Percentiles rank a stretch among this genome's conserved stretches.
Evolutionary conservation across 805 yeast species (phyloP).

Genomic region (Suhomyces kilbournensis): DNA sequence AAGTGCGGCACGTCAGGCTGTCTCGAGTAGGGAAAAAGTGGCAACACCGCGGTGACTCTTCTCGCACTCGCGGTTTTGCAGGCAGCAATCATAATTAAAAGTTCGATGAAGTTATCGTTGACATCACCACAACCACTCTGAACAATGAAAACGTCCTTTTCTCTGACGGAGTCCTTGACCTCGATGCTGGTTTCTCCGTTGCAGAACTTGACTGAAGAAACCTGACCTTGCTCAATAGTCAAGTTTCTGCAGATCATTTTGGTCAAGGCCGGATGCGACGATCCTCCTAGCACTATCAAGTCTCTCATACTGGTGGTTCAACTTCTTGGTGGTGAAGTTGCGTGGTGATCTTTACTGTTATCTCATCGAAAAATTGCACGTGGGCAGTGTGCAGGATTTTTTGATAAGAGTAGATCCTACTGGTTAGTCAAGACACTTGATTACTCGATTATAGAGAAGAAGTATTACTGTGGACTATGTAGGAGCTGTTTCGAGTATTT

Average conservation of each 20-base stretch:
- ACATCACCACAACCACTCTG: slow-evolving; percentile 88
- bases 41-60: slow-evolving; percentile 86
- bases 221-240: slow-evolving; percentile 69
- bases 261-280: slow-evolving; percentile 80
- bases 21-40: slow-evolving; percentile 91
- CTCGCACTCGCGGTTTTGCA: slow-evolving; percentile 89
- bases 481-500: no score
- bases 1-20: slow-evolving; percentile 93
- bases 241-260: slow-evolving; percentile 71
- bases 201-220: slow-evolving; percentile 60
- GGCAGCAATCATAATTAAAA: slow-evolving; percentile 82
- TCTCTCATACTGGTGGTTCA: slow-evolving; percentile 56
- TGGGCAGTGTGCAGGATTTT: neutral
- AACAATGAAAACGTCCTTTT: slow-evolving; percentile 89
- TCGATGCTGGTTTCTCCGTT: slow-evolving; percentile 94
- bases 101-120: slow-evolving; percentile 81
- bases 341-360: neutral
- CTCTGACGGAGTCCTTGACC: slow-evolving; percentile 85
- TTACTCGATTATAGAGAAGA: no score
- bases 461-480: no score
- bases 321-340: neutral
- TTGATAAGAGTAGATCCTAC: neutral
- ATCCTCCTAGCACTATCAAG: slow-evolving; percentile 85
- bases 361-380: neutral
- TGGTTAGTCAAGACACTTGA: neutral